These are phyloP conservation scores for Naumovozyma castellii DNA, from an alignment of 805 yeast genomes.

Conservation along the genomic window DNA sequence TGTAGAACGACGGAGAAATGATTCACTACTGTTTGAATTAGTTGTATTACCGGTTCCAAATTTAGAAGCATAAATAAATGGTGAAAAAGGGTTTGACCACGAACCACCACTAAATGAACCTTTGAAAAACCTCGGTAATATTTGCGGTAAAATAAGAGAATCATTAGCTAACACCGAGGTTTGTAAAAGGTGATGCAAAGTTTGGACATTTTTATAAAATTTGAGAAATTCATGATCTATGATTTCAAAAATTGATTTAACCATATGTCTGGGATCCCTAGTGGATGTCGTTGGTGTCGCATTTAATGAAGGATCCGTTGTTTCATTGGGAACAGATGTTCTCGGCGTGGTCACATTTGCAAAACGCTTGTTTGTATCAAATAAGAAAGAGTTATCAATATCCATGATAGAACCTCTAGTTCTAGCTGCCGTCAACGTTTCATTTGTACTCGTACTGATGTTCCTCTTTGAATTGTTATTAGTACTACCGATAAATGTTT, in stretches of 20 bases:
- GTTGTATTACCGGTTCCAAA: conserved; percentile 2
- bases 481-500: not conserved
- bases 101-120: conserved; percentile 70
- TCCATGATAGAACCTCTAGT: not conserved
- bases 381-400: not conserved
- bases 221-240: conserved; percentile 25
- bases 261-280: not conserved
- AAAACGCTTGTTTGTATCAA: not conserved
- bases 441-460: conserved; percentile 15
- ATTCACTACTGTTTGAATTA: not conserved
- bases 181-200: conserved; percentile 22
- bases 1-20: not conserved
- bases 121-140: conserved; percentile 58
- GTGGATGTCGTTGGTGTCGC: conserved; percentile 1
- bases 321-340: not conserved
- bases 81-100: conserved; percentile 61
- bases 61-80: conserved; percentile 8
- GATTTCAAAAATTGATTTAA: conserved; percentile 7
- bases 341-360: conserved; percentile 1
- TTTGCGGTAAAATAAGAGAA: conserved; percentile 41
- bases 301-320: not conserved
- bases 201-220: conserved; percentile 24
- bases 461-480: conserved; percentile 4
- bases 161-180: conserved; percentile 14
- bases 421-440: conserved; percentile 5